Percentiles rank a stretch among this genome's conserved stretches.
Conservation (phyloP, 179 eudicot species). For the Silene noctiflora region DNA sequence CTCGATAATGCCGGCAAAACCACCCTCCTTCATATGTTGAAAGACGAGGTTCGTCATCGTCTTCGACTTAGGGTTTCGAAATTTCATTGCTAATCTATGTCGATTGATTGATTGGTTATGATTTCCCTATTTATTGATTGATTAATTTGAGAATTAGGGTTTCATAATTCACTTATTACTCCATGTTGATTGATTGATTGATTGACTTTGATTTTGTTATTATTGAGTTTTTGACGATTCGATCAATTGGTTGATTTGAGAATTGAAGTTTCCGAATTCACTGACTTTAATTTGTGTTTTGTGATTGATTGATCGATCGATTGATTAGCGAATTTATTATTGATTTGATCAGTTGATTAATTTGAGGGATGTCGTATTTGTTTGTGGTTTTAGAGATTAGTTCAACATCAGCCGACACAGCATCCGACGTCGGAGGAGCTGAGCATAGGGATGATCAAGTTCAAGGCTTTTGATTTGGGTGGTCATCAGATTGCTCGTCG, state of each 20-base stretch:
- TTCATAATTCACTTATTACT: neutral
- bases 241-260: conserved; percentile 14
- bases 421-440: conserved; percentile 44
- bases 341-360: neutral
- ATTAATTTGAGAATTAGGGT: conserved; percentile 1
- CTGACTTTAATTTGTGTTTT: neutral
- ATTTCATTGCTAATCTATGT: neutral
- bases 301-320: neutral
- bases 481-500: conserved; percentile 47
- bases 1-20: conserved; percentile 23
- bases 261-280: neutral
- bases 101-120: neutral
- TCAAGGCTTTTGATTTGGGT: conserved; percentile 47
- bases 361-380: neutral
- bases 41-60: conserved; percentile 16
- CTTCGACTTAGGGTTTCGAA: neutral
- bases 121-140: conserved; percentile 1
- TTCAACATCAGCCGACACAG: conserved; percentile 47
- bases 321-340: neutral
- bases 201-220: conserved; percentile 1
- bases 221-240: neutral
- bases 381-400: conserved; percentile 30
- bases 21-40: conserved; percentile 19
- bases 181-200: conserved; percentile 20
- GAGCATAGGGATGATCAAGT: conserved; percentile 41